A percentile compares a stretch with the other conserved stretches of the same genome.
Conservation (phyloP, 306 rosid genomes). For the Betula pendula region DNA sequence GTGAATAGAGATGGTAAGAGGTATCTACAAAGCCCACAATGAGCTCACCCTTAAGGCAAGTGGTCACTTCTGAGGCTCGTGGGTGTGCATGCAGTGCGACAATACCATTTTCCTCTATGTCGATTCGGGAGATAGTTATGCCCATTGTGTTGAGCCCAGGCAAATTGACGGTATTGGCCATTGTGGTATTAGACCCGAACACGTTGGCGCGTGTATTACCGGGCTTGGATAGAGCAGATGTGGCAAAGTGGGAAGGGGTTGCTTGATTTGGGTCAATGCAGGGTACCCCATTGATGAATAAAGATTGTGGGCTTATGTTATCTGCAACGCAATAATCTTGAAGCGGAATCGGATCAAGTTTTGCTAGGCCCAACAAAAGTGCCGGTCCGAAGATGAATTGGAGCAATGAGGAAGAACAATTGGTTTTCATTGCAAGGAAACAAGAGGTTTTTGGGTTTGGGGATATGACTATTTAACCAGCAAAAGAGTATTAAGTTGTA, state of each 20-base stretch:
- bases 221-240: constrained; percentile 49
- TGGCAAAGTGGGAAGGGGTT: constrained; percentile 42
- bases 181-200: constrained; percentile 50
- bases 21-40: constrained; percentile 69
- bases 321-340: constrained; percentile 83
- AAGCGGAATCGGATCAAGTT: constrained; percentile 61
- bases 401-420: constrained; percentile 23
- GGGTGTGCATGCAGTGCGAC: constrained; percentile 66
- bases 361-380: constrained; percentile 28
- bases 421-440: constrained; percentile 34
- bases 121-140: constrained; percentile 52
- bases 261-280: constrained; percentile 68
- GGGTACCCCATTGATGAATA: constrained; percentile 54
- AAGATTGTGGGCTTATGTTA: constrained; percentile 9
- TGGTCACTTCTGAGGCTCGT: constrained; percentile 61
- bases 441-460: background rate
- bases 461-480: constrained; percentile 4
- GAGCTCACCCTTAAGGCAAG: constrained; percentile 43
- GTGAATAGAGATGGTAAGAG: constrained; percentile 30
- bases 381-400: constrained; percentile 26
- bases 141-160: constrained; percentile 87
- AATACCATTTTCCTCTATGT: constrained; percentile 29
- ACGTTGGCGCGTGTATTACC: constrained; percentile 38
- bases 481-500: constrained; percentile 1
- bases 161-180: constrained; percentile 41